Evolutionary conservation across 306 rosid genomes (phyloP), one percentile per base, ranked within the genome.

Genomic region (Sesbania bispinosa): DNA sequence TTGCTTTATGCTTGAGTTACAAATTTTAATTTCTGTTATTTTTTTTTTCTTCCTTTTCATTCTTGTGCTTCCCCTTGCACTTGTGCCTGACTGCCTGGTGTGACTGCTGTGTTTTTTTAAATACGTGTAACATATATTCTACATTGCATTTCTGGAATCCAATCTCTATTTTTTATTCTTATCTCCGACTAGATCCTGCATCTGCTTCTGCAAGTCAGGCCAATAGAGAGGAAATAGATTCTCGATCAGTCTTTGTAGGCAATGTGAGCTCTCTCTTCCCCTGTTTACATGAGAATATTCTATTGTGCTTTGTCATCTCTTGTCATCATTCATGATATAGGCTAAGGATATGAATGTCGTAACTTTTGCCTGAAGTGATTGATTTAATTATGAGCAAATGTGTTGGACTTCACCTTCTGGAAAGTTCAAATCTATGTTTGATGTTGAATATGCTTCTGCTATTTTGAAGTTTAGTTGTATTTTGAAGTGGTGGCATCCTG

Each of bases 231-330:
- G 97, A 88, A 77, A 77, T 86, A 42, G 97, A 90, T 86, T 10
- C 89, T 35, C 97, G 92, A 39, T 91, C 96, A 54, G 74, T 88
- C 54, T 92, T 88, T 84, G 97, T 92, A 38, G 97, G 97, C 85
- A 92, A 92, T 85, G 97, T 92, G 78, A 84, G 96, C 21, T 55
- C 15, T 58, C 78, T 78, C 39, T 58, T 46, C 24, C 76, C 67
- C 42, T 78, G 68, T 63, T 47, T 82, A 30, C 50, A 21, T 52
- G 20, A 57, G 35, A 39, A 41, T 6, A 62, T 46, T 48, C n/a
- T 82, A 43, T 74, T 58, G 32, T 63, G 73, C 18, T 30, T 3
- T 33, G 47, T 67, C 51, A 35, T 23, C 42, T 62, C 50, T 54
- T 47, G 11, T 39, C 33, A 14, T 67, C 41, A 20, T 65, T 62